A percentile compares a stretch with the other conserved stretches of the same genome.
phyloP scores from a whole-genome alignment of 495 filamentous ascomycete species.

The Parmelia sp. region DNA sequence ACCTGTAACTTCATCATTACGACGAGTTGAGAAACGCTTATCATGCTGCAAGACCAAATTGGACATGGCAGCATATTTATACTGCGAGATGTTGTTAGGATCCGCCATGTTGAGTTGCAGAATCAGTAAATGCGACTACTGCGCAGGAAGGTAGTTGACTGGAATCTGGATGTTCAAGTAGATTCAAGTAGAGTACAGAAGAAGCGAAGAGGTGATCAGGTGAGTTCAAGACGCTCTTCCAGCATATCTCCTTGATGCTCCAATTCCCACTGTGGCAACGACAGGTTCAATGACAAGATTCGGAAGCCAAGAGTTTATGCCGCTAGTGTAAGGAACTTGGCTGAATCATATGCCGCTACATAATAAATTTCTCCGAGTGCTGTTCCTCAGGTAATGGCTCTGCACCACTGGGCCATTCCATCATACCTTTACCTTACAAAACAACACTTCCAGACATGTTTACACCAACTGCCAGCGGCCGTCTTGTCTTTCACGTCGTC shows the following conservation, averaged over 20 bases:
- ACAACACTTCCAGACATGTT: no score
- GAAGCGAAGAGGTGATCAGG: background rate
- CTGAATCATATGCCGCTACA: background rate
- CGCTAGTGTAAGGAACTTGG: no score
- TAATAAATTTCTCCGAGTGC: no score
- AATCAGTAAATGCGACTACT: slow-evolving; percentile 21
- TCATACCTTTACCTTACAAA: background rate
- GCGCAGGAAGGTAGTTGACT: slow-evolving; percentile 11
- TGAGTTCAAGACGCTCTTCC: background rate
- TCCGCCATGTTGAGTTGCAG: slow-evolving; percentile 65
- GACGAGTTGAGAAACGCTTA: slow-evolving; percentile 85
- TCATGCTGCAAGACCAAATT: slow-evolving; percentile 99
- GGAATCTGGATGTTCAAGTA: background rate
- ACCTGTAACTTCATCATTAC: slow-evolving; percentile 90
- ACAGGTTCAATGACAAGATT: background rate
- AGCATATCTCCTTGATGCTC: no score
- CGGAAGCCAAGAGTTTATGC: background rate
- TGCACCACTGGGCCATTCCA: no score
- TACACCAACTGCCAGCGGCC: no score
- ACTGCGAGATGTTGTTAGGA: slow-evolving; percentile 88
- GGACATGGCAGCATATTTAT: slow-evolving; percentile 99
- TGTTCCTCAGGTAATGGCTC: no score
- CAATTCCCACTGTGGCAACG: no score
- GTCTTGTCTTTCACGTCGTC: no score
- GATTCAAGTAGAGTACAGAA: background rate